A percentile compares a stretch with the other conserved stretches of the same genome.
Conservation (phyloP, 2,329 filamentous ascomycete genomes). For the Epicoccum nigrum region DNA sequence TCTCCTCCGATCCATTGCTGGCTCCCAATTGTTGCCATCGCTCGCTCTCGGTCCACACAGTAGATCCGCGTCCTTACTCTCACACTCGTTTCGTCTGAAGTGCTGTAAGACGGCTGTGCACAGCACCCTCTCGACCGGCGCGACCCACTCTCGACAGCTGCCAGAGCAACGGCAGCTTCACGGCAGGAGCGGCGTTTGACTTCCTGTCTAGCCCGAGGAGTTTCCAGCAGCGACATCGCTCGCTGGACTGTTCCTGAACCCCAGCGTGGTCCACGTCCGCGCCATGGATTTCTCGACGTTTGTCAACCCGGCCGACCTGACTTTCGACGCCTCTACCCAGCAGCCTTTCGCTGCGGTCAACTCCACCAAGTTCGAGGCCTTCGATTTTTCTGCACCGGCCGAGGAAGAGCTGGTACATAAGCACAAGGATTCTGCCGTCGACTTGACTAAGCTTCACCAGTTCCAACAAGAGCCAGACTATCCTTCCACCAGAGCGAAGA, state of each 20-base stretch:
- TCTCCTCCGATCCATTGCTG: constrained; percentile 8
- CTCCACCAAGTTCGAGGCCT: constrained; percentile 22
- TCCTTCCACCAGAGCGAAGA: constrained; percentile 21
- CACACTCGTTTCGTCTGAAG: constrained; percentile 8
- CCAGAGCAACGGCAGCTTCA: neutral
- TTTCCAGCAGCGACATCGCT: neutral
- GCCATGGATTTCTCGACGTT: constrained; percentile 28
- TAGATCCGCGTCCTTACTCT: constrained; percentile 6
- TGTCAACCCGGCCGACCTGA: constrained; percentile 20
- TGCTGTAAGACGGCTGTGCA: constrained; percentile 15
- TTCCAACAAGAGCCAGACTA: constrained; percentile 16
- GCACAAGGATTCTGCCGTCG: constrained; percentile 35
- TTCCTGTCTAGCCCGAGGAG: neutral
- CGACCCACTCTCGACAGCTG: constrained; percentile 11
- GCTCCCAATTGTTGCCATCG: constrained; percentile 9
- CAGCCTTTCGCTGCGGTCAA: constrained; percentile 15
- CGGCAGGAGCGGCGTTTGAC: neutral
- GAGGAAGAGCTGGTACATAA: constrained; percentile 22
- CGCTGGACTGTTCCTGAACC: neutral
- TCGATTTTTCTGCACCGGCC: constrained; percentile 23
- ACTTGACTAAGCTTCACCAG: constrained; percentile 26
- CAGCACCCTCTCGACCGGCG: constrained; percentile 4
- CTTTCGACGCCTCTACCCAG: constrained; percentile 13
- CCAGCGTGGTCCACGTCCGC: constrained; percentile 7
- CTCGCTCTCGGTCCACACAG: neutral